Evolutionary conservation across 2,329 filamentous ascomycete genomes (phyloP).

Genomic region (Bipolaris oryzae): DNA sequence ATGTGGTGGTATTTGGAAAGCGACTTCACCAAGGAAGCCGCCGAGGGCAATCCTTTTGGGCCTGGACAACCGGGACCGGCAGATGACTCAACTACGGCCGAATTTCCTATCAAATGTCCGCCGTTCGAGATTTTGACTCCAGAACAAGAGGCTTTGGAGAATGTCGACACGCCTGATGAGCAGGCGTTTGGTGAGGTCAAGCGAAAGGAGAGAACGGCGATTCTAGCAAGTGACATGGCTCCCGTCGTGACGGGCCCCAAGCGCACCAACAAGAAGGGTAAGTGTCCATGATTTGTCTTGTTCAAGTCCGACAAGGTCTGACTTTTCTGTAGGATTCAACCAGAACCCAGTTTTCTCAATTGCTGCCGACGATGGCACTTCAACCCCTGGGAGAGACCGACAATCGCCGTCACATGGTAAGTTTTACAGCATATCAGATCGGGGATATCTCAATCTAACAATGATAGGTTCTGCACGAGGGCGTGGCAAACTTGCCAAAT

Average conservation of each 20-base stretch:
- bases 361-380: constrained; percentile 47
- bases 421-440: neutral
- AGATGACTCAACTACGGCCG: constrained; percentile 47
- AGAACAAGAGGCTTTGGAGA: constrained; percentile 71
- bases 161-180: constrained; percentile 75
- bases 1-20: constrained; percentile 99
- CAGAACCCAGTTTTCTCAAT: constrained; percentile 52
- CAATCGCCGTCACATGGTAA: constrained; percentile 49
- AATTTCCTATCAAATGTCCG: constrained; percentile 65
- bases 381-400: constrained; percentile 48
- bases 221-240: constrained; percentile 75
- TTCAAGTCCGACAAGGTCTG: constrained; percentile 8
- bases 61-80: constrained; percentile 49
- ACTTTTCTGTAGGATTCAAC: constrained; percentile 40
- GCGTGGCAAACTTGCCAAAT: constrained; percentile 44
- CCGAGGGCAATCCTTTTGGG: constrained; percentile 89
- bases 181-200: constrained; percentile 73
- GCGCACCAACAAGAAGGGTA: constrained; percentile 56
- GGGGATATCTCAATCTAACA: neutral
- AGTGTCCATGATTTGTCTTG: constrained; percentile 14
- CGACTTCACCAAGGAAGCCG: constrained; percentile 87
- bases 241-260: constrained; percentile 64
- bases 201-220: constrained; percentile 72
- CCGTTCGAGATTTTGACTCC: constrained; percentile 67
- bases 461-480: constrained; percentile 44